A percentile compares a stretch with the other conserved stretches of the same genome.
Conservation (phyloP, 2,329 filamentous ascomycete species). For the Nannizzia gypsea region DNA sequence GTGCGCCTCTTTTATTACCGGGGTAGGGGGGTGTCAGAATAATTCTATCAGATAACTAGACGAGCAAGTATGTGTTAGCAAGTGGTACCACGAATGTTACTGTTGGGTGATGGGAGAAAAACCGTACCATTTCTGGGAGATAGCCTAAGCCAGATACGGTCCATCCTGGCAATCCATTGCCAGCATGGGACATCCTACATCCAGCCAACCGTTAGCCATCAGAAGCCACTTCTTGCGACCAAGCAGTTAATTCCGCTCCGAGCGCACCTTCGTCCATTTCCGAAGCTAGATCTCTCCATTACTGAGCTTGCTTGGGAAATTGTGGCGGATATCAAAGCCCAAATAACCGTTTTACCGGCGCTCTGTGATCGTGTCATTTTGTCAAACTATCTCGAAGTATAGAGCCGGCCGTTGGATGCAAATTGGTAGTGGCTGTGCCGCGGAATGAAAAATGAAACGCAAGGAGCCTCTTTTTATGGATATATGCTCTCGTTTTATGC, state of each 20-base stretch:
- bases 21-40: constrained; percentile 82
- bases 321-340: constrained; percentile 37
- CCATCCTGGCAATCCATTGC: constrained; percentile 45
- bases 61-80: neutral
- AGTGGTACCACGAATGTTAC: neutral
- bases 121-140: constrained; percentile 40
- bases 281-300: constrained; percentile 66
- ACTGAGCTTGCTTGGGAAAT: constrained; percentile 44
- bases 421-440: neutral
- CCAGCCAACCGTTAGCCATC: constrained; percentile 2
- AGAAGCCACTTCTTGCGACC: neutral
- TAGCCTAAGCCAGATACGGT: constrained; percentile 44
- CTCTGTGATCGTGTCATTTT: constrained; percentile 13
- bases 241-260: neutral
- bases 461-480: neutral
- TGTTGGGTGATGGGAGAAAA: too few species aligned
- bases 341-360: constrained; percentile 33
- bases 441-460: neutral
- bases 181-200: constrained; percentile 48
- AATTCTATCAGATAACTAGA: constrained; percentile 68
- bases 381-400: neutral
- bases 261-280: constrained; percentile 52
- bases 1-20: constrained; percentile 68
- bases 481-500: neutral
- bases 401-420: neutral